Percentiles rank a stretch among this genome's conserved stretches.
These are phyloP conservation scores for Colletotrichum sansevieriae DNA, from an alignment of 2,329 filamentous ascomycete genomes.

Conservation along the genomic window DNA sequence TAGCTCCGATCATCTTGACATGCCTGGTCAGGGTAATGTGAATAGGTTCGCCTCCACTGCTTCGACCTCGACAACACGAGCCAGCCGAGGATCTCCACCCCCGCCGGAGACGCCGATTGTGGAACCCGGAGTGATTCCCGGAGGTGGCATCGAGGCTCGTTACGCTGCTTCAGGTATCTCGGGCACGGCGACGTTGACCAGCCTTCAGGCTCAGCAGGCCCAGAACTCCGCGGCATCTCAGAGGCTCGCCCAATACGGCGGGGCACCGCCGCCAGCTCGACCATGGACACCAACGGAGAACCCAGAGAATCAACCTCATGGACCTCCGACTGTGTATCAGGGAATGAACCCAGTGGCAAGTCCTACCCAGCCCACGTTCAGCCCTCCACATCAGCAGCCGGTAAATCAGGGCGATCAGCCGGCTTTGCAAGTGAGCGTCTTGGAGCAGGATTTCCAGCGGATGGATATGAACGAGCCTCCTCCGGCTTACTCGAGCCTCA, in stretches of 20 bases:
- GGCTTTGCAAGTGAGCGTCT: conserved; percentile 72
- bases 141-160: conserved; percentile 88
- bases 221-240: conserved; percentile 86
- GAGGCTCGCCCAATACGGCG: conserved; percentile 82
- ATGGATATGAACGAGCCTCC: conserved; percentile 88
- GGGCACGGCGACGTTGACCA: conserved; percentile 84
- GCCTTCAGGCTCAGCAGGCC: conserved; percentile 70
- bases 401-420: conserved; percentile 49
- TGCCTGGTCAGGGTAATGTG: conserved; percentile 62
- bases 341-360: conserved; percentile 78
- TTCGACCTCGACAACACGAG: conserved; percentile 92
- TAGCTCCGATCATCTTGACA: conserved; percentile 51
- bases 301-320: conserved; percentile 87
- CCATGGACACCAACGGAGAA: conserved; percentile 97
- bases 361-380: conserved; percentile 61
- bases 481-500: conserved; percentile 92
- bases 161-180: conserved; percentile 94
- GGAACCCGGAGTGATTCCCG: conserved; percentile 76
- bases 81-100: conserved; percentile 91
- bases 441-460: conserved; percentile 88
- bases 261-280: conserved; percentile 64
- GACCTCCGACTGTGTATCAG: conserved; percentile 92
- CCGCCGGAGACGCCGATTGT: conserved; percentile 92
- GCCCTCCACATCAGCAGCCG: conserved; percentile 58
- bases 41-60: conserved; percentile 83